A percentile compares a stretch with the other conserved stretches of the same genome.
Conservation (phyloP, 306 rosid genomes). For the Vigna reflexopilosa region DNA sequence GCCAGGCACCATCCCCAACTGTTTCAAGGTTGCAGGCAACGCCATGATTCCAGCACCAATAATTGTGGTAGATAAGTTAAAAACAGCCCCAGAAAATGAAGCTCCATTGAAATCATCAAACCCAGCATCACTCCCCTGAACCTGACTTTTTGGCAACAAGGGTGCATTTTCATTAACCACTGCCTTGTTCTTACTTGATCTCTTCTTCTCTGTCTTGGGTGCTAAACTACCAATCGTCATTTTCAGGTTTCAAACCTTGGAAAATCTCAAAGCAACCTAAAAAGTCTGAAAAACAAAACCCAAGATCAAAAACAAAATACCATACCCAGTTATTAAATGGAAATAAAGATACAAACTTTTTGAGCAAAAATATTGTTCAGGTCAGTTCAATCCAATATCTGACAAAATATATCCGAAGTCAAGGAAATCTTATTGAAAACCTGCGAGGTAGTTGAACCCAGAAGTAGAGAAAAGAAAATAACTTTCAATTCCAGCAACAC, state of each 20-base stretch:
- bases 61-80: constrained; percentile 87
- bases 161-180: constrained; percentile 79
- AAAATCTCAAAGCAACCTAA: constrained; percentile 39
- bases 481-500: constrained; percentile 23
- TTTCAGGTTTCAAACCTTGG: constrained; percentile 30
- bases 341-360: constrained; percentile 31
- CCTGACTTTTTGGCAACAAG: constrained; percentile 70
- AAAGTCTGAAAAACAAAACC: constrained; percentile 18
- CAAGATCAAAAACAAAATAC: background rate
- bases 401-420: constrained; percentile 35
- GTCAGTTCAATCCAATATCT: constrained; percentile 36
- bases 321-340: constrained; percentile 39
- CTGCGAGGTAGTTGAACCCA: constrained; percentile 23
- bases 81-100: constrained; percentile 89
- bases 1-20: constrained; percentile 79
- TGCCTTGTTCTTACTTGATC: constrained; percentile 60
- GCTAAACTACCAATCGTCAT: constrained; percentile 69
- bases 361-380: constrained; percentile 15
- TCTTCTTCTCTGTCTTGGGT: constrained; percentile 66
- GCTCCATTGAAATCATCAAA: constrained; percentile 93
- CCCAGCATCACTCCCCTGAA: constrained; percentile 56
- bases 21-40: constrained; percentile 88
- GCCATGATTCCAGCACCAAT: constrained; percentile 98
- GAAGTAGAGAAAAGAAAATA: constrained; percentile 23
- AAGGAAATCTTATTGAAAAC: constrained; percentile 23